Base-by-base conservation (phyloP, 2,329 filamentous ascomycete genomes). In the Nemania abortiva region DNA sequence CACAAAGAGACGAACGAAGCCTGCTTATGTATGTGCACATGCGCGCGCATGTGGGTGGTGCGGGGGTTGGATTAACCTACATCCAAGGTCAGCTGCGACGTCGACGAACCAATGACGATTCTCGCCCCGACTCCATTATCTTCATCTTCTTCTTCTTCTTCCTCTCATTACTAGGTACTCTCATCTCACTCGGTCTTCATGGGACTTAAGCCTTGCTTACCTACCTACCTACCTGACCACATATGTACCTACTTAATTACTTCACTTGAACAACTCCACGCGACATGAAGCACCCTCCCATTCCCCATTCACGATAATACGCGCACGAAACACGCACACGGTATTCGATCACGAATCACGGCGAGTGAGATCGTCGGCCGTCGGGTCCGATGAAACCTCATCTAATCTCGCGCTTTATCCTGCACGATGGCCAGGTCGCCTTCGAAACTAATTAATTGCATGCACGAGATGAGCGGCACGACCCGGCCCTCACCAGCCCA, bases 31-130 rank as follows among this genome's bases (percentile, higher is more conserved):
- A 6, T 20, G 24, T 49, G 49, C 49, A 29, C 49, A 18, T 18
- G 11, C 49, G 6, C 22, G 18, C 29, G 31, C 29, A 49, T 22
- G 53, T 37, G 53, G 53, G 53, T n/a, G 27, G 31, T 34, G 53
- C 13, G 53, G 27, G 53, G 7, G 31, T 37, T n/a, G 53, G 13
- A 22, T 55, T 37, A 24, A 55, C 31, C 31, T 55, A 13, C 18
- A n/a, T 34, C 53, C n/a, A 55, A 20, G 53, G 53, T 55, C 53
- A 55, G 53, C 53, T 55, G 53, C 2, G 53, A 9, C 13, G 29
- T n/a, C 13, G 15, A 15, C 15, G 29, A 34, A 29, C 53, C 53
- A 55, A 55, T 55, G 3, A 37, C 27, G 6, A 55, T 37, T 7
- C 29, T 11, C 20, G 15, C 29, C 53, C 37, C 53, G n/a, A n/a